Conservation (phyloP, 768 basidiomycete species). For the Omphalotus guepiniiformis region DNA sequence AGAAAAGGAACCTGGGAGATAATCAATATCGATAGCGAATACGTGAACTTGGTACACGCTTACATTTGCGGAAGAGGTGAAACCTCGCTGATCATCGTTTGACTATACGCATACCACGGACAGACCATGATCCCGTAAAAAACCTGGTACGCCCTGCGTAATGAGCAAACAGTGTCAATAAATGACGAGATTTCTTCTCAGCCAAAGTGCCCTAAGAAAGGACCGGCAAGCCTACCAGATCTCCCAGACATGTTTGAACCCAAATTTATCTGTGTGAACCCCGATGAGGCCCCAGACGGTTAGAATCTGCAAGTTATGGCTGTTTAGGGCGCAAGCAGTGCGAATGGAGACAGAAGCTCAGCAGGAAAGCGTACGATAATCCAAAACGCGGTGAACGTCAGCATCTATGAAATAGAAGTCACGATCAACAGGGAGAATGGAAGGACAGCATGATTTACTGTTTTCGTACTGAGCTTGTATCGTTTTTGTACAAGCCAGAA, state of each 20-base stretch:
- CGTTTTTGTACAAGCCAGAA: slow-evolving; percentile 70
- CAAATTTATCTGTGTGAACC: slow-evolving; percentile 68
- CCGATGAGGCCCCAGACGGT: slow-evolving; percentile 76
- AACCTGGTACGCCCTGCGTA: slow-evolving; percentile 58
- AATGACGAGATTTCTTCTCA: not conserved
- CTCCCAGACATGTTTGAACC: slow-evolving; percentile 83
- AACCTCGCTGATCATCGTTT: slow-evolving; percentile 81
- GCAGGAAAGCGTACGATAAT: slow-evolving; percentile 45
- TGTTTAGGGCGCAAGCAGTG: not conserved
- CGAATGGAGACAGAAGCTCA: not conserved
- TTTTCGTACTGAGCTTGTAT: slow-evolving; percentile 60
- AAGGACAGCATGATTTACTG: slow-evolving; percentile 29
- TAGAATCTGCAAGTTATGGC: slow-evolving; percentile 38
- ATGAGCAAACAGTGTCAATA: not conserved
- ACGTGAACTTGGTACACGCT: not conserved
- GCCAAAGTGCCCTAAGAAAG: not conserved
- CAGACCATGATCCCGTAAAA: slow-evolving; percentile 72
- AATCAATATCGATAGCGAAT: not conserved
- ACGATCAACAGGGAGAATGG: not conserved
- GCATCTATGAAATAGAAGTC: slow-evolving; percentile 43
- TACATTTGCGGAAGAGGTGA: slow-evolving; percentile 70
- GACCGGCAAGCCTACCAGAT: slow-evolving; percentile 55
- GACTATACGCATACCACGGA: slow-evolving; percentile 79
- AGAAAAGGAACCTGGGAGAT: slow-evolving; percentile 57
- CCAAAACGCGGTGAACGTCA: slow-evolving; percentile 68